Evolutionary conservation across 495 filamentous ascomycete species (phyloP).

Genomic region (Penicillium dipodomyicola): DNA sequence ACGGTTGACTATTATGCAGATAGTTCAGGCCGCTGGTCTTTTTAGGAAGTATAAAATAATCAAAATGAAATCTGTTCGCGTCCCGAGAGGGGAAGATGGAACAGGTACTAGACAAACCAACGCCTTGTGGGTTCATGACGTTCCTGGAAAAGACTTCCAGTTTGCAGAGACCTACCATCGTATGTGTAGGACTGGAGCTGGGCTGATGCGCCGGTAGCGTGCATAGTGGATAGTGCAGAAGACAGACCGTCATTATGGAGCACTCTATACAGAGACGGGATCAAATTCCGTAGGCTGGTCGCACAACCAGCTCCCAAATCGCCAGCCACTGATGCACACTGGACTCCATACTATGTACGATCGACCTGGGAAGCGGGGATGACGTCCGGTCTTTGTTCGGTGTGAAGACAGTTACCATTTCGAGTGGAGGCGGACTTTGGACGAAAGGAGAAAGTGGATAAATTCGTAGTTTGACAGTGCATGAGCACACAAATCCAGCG

Average conservation of each 20-base stretch:
- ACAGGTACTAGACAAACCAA: slow-evolving; percentile 3
- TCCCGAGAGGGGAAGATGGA: neutral
- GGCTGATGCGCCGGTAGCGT: neutral
- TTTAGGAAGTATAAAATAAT: neutral
- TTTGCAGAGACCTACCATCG: neutral
- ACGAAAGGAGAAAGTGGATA: neutral
- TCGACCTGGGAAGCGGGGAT: neutral
- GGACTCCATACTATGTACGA: neutral
- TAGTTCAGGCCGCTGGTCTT: neutral
- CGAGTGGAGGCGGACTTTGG: neutral
- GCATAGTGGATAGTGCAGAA: neutral
- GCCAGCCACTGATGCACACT: neutral
- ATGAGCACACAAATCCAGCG: neutral
- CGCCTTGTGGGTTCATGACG: neutral
- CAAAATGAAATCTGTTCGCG: neutral
- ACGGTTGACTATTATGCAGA: neutral
- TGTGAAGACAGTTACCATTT: neutral
- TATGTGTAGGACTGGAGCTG: neutral
- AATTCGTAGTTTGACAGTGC: neutral
- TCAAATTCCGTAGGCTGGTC: neutral
- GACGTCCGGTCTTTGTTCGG: neutral
- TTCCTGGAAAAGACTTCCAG: neutral
- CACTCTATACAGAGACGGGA: neutral
- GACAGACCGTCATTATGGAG: neutral
- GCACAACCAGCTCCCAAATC: neutral